phyloP scores from a whole-genome alignment of 2,329 filamentous ascomycete genomes.

The Acrocalymma vagum region DNA sequence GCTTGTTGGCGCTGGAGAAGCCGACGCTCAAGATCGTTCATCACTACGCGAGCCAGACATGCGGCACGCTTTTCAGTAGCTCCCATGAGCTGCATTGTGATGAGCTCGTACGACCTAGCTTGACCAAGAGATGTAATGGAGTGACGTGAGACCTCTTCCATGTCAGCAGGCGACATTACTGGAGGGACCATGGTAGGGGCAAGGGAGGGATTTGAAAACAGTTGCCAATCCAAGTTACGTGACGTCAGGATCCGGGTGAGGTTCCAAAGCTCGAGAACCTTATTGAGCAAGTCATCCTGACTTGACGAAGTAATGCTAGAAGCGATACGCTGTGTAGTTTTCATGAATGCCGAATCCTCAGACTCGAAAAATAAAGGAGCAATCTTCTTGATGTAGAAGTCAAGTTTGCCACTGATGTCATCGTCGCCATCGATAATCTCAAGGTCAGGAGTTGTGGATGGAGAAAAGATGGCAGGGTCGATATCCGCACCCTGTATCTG shows the following conservation, averaged over 20 bases:
- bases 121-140: constrained; percentile 41
- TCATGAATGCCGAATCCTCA: constrained; percentile 62
- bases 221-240: constrained; percentile 56
- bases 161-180: constrained; percentile 38
- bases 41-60: constrained; percentile 61
- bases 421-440: constrained; percentile 62
- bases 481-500: constrained; percentile 40
- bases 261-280: constrained; percentile 65
- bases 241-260: constrained; percentile 64
- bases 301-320: constrained; percentile 39
- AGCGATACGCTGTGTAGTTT: constrained; percentile 54
- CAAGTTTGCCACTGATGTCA: constrained; percentile 61
- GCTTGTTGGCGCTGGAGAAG: constrained; percentile 66
- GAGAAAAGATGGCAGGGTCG: constrained; percentile 46
- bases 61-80: constrained; percentile 64
- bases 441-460: constrained; percentile 42
- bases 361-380: constrained; percentile 55
- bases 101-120: constrained; percentile 57
- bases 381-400: constrained; percentile 62
- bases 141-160: constrained; percentile 36
- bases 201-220: constrained; percentile 56
- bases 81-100: constrained; percentile 63
- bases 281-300: constrained; percentile 57
- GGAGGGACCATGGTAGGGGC: constrained; percentile 42
- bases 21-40: constrained; percentile 69